These are phyloP conservation scores for Penicillium macrosclerotiorum DNA, from an alignment of 495 filamentous ascomycete species.

Conservation along the genomic window DNA sequence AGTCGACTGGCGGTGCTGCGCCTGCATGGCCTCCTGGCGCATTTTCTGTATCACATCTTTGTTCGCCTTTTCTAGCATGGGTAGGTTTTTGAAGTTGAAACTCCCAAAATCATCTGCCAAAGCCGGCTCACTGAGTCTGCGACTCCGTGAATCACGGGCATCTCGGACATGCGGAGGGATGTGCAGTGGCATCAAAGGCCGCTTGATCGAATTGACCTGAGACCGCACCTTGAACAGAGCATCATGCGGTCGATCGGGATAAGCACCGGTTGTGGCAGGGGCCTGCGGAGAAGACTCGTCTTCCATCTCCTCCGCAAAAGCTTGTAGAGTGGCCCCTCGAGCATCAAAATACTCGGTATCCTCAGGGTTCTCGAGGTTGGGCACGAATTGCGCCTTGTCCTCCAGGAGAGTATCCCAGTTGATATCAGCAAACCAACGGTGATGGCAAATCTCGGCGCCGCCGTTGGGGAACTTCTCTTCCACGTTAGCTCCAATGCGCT, in stretches of 20 bases:
- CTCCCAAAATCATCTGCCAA: slow-evolving; percentile 89
- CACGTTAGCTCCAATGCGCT: slow-evolving; percentile 80
- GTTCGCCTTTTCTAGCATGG: slow-evolving; percentile 95
- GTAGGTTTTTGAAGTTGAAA: slow-evolving; percentile 96
- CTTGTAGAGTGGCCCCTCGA: slow-evolving; percentile 83
- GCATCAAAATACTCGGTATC: slow-evolving; percentile 98
- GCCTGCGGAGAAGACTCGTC: slow-evolving; percentile 71
- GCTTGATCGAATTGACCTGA: slow-evolving; percentile 79
- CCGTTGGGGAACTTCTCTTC: slow-evolving; percentile 76
- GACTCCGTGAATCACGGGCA: slow-evolving; percentile 67
- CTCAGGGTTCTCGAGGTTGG: slow-evolving; percentile 87
- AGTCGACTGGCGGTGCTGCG: slow-evolving; percentile 47
- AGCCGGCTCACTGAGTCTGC: slow-evolving; percentile 87
- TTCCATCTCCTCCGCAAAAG: slow-evolving; percentile 89
- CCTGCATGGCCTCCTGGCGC: slow-evolving; percentile 78
- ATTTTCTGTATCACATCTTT: slow-evolving; percentile 98
- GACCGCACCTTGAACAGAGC: slow-evolving; percentile 86
- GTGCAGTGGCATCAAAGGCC: slow-evolving; percentile 88
- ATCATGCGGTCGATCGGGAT: slow-evolving; percentile 83
- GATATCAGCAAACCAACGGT: slow-evolving; percentile 84
- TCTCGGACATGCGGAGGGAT: slow-evolving; percentile 96
- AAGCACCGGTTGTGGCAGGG: slow-evolving; percentile 54
- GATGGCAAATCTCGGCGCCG: slow-evolving; percentile 83
- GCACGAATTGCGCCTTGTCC: slow-evolving; percentile 94
- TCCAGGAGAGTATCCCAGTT: slow-evolving; percentile 89